These are phyloP conservation scores for Penicillium macrosclerotiorum DNA, from an alignment of 495 filamentous ascomycete genomes.

Conservation along the genomic window DNA sequence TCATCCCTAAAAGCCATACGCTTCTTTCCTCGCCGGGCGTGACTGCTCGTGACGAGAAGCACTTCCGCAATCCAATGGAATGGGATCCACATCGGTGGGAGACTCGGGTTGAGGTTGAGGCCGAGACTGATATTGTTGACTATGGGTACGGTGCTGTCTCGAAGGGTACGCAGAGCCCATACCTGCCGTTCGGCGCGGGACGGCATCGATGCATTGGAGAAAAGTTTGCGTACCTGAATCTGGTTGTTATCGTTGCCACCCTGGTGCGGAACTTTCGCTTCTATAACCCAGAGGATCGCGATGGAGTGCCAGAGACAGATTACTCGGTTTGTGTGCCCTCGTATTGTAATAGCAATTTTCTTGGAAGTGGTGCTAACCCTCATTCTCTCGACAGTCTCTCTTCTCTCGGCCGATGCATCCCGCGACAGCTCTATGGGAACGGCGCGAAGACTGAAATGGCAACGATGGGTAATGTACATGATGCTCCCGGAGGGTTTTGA, in stretches of 20 bases:
- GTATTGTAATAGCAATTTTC: neutral
- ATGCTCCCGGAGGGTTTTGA: too few relatives aligned
- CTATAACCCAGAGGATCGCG: conserved; percentile 63
- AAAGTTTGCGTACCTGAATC: conserved; percentile 92
- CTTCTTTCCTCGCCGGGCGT: conserved; percentile 82
- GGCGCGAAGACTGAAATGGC: conserved; percentile 35
- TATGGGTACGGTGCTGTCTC: conserved; percentile 92
- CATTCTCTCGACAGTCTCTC: conserved; percentile 23
- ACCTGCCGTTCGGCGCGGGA: conserved; percentile 92
- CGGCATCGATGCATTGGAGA: conserved; percentile 95
- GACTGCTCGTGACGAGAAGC: conserved; percentile 61
- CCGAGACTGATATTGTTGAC: conserved; percentile 71
- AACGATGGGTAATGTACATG: too few relatives aligned
- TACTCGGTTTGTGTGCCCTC: conserved; percentile 64
- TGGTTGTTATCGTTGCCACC: conserved; percentile 79
- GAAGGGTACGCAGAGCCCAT: conserved; percentile 83
- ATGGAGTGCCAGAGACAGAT: conserved; percentile 76
- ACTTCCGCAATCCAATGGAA: conserved; percentile 74
- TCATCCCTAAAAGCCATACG: conserved; percentile 71
- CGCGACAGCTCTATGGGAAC: conserved; percentile 65
- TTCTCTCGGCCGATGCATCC: conserved; percentile 60
- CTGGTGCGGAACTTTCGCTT: conserved; percentile 76
- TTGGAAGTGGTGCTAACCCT: neutral
- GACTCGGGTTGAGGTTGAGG: conserved; percentile 49
- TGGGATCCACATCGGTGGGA: conserved; percentile 96